phyloP scores from a whole-genome alignment of 305 asterid species.

The Rubia balearica region DNA sequence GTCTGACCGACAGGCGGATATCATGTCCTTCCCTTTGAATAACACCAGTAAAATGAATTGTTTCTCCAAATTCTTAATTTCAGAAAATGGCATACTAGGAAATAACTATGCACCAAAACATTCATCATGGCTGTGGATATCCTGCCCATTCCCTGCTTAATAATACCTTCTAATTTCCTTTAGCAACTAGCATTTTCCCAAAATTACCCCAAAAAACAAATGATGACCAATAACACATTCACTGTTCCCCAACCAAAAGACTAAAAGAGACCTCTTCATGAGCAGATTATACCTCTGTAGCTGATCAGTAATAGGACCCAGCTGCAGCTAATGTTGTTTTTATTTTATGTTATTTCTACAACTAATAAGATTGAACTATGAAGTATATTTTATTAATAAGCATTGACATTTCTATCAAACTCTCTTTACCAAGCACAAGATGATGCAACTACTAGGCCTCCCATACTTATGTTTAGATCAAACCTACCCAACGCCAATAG shows the following conservation, averaged over 20 bases:
- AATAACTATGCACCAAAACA: neutral
- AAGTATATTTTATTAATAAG: neutral
- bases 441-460: neutral
- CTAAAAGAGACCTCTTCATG: neutral
- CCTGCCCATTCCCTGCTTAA: neutral
- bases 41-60: neutral
- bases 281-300: neutral
- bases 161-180: neutral
- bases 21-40: neutral
- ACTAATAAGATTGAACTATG: no score
- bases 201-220: neutral
- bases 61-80: neutral
- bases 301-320: neutral
- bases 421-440: neutral
- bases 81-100: neutral
- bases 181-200: neutral
- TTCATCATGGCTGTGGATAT: constrained; percentile 1
- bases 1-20: neutral
- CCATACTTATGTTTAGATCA: neutral
- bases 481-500: neutral
- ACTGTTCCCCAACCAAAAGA: neutral
- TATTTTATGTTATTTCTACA: neutral
- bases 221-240: neutral
- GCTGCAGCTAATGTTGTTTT: neutral
- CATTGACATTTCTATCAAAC: neutral